These are phyloP conservation scores for Cylindrodendrum hubeiense DNA, from an alignment of 2,329 filamentous ascomycete species.

Conservation along the genomic window DNA sequence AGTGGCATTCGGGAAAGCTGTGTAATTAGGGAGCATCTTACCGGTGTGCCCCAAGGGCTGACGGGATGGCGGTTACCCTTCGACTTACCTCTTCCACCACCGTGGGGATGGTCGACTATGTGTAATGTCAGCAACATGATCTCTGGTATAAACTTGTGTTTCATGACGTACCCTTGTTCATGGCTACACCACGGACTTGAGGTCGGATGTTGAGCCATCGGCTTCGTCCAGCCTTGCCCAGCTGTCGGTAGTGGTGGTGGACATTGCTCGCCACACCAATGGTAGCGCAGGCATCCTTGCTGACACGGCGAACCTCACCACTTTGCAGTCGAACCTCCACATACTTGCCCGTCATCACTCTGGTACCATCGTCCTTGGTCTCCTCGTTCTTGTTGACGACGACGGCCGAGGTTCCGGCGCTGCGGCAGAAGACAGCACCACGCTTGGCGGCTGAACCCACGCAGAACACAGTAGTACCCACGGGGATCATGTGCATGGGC, in stretches of 20 bases:
- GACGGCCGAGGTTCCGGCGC: slow-evolving; percentile 91
- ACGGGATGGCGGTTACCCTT: slow-evolving; percentile 98
- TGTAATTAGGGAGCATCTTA: slow-evolving; percentile 64
- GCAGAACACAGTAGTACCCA: slow-evolving; percentile 93
- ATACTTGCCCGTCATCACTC: slow-evolving; percentile 77
- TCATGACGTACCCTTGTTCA: slow-evolving; percentile 84
- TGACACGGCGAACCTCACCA: slow-evolving; percentile 90
- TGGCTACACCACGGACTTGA: slow-evolving; percentile 95
- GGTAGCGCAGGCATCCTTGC: slow-evolving; percentile 93
- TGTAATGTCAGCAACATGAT: slow-evolving; percentile 30
- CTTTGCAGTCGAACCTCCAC: slow-evolving; percentile 91
- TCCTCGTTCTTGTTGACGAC: slow-evolving; percentile 91
- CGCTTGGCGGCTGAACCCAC: slow-evolving; percentile 82
- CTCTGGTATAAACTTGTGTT: neutral
- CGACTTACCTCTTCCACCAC: slow-evolving; percentile 98
- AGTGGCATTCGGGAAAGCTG: slow-evolving; percentile 15
- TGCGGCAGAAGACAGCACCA: slow-evolving; percentile 91
- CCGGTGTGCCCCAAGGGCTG: slow-evolving; percentile 95
- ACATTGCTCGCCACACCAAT: slow-evolving; percentile 95
- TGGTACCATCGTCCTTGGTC: slow-evolving; percentile 69
- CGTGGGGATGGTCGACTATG: slow-evolving; percentile 92
- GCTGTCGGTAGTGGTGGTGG: slow-evolving; percentile 87
- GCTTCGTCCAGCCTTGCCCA: slow-evolving; percentile 95
- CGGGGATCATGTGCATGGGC: slow-evolving; percentile 93
- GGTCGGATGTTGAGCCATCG: slow-evolving; percentile 95